Evolutionary conservation across 495 filamentous ascomycete species (phyloP), one percentile per base, ranked within the genome.

Genomic region (Articulospora tetracladia): DNA sequence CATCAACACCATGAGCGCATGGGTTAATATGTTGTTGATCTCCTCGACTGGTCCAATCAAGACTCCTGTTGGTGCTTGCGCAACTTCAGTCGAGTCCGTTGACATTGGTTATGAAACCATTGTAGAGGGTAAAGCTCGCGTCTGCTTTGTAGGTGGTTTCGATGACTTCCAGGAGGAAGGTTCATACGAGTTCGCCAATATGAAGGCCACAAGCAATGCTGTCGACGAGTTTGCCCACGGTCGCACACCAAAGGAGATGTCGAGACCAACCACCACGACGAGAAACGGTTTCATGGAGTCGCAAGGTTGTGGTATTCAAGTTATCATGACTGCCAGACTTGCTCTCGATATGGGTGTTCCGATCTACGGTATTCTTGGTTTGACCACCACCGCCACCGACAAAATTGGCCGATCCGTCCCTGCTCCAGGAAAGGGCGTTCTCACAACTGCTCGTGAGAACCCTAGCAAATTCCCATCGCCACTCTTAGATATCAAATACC

Each of bases 121-220:
- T 70, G 83, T 97, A 62, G 92, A 98, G 73, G 94, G 94, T 66
- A 99, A 98, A 78, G 95, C 94, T 27, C 87, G 91, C 48, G 83
- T 99, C 64, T 97, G 93, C 80, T 88, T 99, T 58, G 95, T 99
- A 55, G 94, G 94, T 82, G 94, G 94, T 54, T 97, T 97, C 70
- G 94, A 99, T 77, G 94, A 99, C 75, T 98, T 99, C 82, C 92
- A 95, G 65, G 94, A 99, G 76, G 94, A 99, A 77, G 94, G 95
- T 53, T 97, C 94, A 3, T 98, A 97, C 66, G 94, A 99, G 74
- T 99, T 99, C 70, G 94, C 94, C 80, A 99, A 99, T 77, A 99
- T 99, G 94, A 95, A 96, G 75, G 94, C 94, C 30, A 99, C 94
- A 46, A 96, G 90, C 80, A 99, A 97, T 66, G 91, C 93, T 24